A percentile compares a stretch with the other conserved stretches of the same genome.
These are phyloP conservation scores for Massarina eburnea DNA, from an alignment of 2,329 filamentous ascomycete genomes.

Conservation along the genomic window DNA sequence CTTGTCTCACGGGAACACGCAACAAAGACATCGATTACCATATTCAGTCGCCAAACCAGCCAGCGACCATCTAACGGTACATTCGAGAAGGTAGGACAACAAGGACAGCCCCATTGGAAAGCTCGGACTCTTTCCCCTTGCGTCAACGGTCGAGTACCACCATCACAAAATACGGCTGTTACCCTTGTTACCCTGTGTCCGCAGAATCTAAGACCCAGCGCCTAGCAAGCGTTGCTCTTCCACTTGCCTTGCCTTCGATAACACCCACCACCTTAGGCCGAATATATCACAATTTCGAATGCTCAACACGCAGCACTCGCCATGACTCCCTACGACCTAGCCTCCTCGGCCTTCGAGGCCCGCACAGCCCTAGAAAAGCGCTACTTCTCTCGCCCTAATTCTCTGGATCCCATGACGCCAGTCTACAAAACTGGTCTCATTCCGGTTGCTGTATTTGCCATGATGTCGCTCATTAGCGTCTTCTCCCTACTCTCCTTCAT, in stretches of 20 bases:
- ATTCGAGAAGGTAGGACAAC: not conserved
- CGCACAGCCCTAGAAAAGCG: slow-evolving; percentile 14
- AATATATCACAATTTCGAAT: not conserved
- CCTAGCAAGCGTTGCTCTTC: too few relatives aligned
- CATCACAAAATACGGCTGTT: too few relatives aligned
- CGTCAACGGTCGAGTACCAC: not conserved
- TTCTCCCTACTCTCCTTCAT: slow-evolving; percentile 50
- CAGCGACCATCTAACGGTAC: not conserved
- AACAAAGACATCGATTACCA: not conserved
- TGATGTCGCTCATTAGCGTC: slow-evolving; percentile 51
- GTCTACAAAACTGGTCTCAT: slow-evolving; percentile 47
- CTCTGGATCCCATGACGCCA: slow-evolving; percentile 32
- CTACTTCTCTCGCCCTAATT: slow-evolving; percentile 30
- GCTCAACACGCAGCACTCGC: not conserved
- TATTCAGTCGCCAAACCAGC: not conserved
- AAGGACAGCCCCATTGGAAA: not conserved
- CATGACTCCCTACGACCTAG: slow-evolving; percentile 11
- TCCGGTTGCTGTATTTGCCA: slow-evolving; percentile 49
- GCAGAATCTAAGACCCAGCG: not conserved
- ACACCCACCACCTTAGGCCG: not conserved
- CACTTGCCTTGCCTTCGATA: not conserved
- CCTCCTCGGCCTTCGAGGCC: slow-evolving; percentile 6
- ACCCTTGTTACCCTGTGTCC: not conserved
- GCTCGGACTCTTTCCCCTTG: not conserved
- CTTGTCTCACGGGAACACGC: not conserved